phyloP scores from a whole-genome alignment of 2,329 filamentous ascomycete species.

The Neopestalotiopsis clavispora region DNA sequence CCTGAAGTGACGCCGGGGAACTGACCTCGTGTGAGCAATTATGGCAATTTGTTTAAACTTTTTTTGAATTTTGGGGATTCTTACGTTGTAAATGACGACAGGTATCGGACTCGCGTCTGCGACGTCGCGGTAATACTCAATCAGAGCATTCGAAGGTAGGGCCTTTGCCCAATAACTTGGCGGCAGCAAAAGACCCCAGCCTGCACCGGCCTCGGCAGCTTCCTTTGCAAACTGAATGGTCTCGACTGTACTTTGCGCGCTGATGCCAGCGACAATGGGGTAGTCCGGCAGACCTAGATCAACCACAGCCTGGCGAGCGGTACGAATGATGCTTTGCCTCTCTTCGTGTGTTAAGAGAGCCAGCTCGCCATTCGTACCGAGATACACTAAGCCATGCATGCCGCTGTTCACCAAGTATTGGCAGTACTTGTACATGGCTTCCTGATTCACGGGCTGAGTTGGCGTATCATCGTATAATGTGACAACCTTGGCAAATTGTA shows the following conservation, averaged over 20 bases:
- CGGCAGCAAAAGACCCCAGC: constrained; percentile 42
- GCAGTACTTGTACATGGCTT: constrained; percentile 49
- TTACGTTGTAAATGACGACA: constrained; percentile 34
- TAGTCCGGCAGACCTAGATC: constrained; percentile 40
- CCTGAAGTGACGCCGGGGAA: constrained; percentile 40
- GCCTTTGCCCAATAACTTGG: constrained; percentile 47
- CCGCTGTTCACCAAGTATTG: constrained; percentile 46
- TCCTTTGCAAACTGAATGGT: constrained; percentile 41
- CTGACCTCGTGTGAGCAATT: constrained; percentile 17
- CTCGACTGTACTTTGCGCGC: constrained; percentile 41
- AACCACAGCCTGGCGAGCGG: constrained; percentile 41
- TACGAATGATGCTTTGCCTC: constrained; percentile 45
- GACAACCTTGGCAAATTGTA: constrained; percentile 26
- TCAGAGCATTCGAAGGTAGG: constrained; percentile 37
- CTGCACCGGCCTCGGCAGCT: constrained; percentile 42
- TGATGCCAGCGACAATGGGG: constrained; percentile 51
- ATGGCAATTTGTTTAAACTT: neutral
- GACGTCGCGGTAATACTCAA: constrained; percentile 42
- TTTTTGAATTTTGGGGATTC: constrained; percentile 18
- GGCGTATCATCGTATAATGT: constrained; percentile 48
- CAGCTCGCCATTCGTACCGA: constrained; percentile 53
- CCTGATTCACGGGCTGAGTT: constrained; percentile 46
- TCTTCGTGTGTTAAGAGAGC: constrained; percentile 46
- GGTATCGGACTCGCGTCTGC: constrained; percentile 38
- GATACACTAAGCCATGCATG: constrained; percentile 50